Base-by-base conservation (phyloP, 345 rosid species). In the Excoecaria agallocha region DNA sequence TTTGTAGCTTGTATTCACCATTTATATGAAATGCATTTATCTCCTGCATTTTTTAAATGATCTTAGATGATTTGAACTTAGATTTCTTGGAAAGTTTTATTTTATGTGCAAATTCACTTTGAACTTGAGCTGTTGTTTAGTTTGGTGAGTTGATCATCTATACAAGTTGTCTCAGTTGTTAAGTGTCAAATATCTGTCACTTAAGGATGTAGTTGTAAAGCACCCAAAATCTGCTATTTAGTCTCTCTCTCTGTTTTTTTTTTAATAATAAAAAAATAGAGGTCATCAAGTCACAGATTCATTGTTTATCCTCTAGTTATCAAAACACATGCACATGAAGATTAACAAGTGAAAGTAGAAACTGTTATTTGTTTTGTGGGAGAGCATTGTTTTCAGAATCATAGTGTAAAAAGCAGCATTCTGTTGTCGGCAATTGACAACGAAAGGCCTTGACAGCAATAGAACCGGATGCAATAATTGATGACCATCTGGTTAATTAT, bases 291-390 rank as follows among this genome's bases (percentile, higher is more conserved):
- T 7, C 25, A 17, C 4, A n/a, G 48, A 35, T 52, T 30, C 7
- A 17, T 69, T 52, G 15, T 10, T 48, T 17, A 61, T 52, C 35
- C 15, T 43, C 30, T 10, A 54, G 45, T 37, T 17, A 69, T 16
- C 35, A 54, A 22, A 67, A 67, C 25, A 3, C 43, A 16, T 24
- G 55, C 39, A 67, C 2, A n/a, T 49, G 43, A 1, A 50, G 57
- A 25, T 67, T 13, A 46, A 38, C n/a, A 16, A 69, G 72, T 24
- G 12, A 24, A 9, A 30, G 12, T 13, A 24, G 10, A 12, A 10
- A 69, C 30, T 69, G 46, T 30, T 20, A 17, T 69, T 22, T 69
- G 48, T 51, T 51, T 69, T 69, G 4, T 69, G 13, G 30, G 30
- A 69, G 30, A 19, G 60, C 48, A 19, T 35, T 69, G n/a, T 68